Evolutionary conservation across 2,329 filamentous ascomycete species (phyloP).

Genomic region (Trichoderma hamatum): DNA sequence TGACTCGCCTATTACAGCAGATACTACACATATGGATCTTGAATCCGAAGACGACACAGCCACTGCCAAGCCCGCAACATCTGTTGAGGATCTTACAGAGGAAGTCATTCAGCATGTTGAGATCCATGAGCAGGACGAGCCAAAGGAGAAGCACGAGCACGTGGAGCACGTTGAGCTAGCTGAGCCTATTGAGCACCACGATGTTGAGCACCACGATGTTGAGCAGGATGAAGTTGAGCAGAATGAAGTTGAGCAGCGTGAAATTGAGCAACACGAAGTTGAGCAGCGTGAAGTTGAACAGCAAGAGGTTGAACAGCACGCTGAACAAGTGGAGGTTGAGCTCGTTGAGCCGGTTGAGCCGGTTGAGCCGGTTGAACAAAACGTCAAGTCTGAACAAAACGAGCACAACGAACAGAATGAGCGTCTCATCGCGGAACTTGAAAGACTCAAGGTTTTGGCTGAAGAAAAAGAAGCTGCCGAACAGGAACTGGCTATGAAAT

Average conservation of each 20-base stretch:
- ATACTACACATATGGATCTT: constrained; percentile 62
- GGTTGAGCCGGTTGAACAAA: neutral
- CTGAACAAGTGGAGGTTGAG: neutral
- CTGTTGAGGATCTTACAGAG: constrained; percentile 46
- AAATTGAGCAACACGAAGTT: neutral
- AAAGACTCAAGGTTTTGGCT: constrained; percentile 70
- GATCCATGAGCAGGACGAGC: neutral
- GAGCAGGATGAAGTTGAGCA: neutral
- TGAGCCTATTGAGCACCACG: neutral
- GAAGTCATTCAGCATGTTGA: constrained; percentile 26
- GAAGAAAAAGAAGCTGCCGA: constrained; percentile 78
- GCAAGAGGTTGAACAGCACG: neutral
- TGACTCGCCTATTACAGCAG: constrained; percentile 69
- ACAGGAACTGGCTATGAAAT: constrained; percentile 72
- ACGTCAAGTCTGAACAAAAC: neutral
- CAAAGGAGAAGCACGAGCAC: neutral
- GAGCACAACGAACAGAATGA: constrained; percentile 28
- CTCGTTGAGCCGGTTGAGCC: neutral
- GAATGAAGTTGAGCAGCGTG: neutral
- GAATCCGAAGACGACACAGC: constrained; percentile 46
- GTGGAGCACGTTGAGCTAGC: neutral
- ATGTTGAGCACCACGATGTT: neutral
- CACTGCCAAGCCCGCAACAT: constrained; percentile 48
- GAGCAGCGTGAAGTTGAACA: neutral
- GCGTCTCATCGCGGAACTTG: constrained; percentile 61